Percentiles rank a stretch among this genome's conserved stretches.
phyloP scores from a whole-genome alignment of 768 basidiomycete genomes.

The Pholiota molesta region DNA sequence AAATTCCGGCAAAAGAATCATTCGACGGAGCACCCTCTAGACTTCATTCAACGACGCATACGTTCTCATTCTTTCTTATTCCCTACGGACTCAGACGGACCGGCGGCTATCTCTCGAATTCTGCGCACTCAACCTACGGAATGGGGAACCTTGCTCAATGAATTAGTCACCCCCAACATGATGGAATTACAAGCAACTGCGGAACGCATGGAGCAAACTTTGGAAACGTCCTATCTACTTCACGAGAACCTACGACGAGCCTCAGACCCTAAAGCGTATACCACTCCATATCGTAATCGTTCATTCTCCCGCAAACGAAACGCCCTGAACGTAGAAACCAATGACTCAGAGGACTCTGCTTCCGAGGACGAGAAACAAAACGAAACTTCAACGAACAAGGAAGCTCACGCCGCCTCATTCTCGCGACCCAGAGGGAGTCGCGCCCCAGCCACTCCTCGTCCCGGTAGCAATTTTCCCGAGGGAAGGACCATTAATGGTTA shows the following conservation, averaged over 20 bases:
- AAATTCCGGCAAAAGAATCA: conserved; percentile 9
- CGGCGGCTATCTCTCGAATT: neutral
- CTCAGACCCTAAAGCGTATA: no score
- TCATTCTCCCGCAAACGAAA: no score
- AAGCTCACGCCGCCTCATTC: no score
- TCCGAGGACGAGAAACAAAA: no score
- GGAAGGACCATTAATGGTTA: conserved; percentile 1
- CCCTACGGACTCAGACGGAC: conserved; percentile 1
- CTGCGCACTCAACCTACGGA: conserved; percentile 11
- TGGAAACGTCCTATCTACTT: no score
- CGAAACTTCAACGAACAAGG: no score
- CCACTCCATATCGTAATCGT: no score
- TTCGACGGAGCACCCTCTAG: neutral
- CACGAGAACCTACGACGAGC: no score
- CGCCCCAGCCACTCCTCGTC: no score
- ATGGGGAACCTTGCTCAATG: conserved; percentile 6
- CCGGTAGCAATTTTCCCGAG: conserved; percentile 3
- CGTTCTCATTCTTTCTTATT: conserved; percentile 6
- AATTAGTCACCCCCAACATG: neutral
- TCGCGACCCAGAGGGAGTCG: no score
- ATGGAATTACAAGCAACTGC: neutral
- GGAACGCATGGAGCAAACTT: neutral
- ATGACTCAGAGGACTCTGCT: no score
- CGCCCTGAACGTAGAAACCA: no score
- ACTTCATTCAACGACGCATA: conserved; percentile 10